These are phyloP conservation scores for Boletus hoseneyae DNA, from an alignment of 1,284 basidiomycete genomes.

Conservation along the genomic window DNA sequence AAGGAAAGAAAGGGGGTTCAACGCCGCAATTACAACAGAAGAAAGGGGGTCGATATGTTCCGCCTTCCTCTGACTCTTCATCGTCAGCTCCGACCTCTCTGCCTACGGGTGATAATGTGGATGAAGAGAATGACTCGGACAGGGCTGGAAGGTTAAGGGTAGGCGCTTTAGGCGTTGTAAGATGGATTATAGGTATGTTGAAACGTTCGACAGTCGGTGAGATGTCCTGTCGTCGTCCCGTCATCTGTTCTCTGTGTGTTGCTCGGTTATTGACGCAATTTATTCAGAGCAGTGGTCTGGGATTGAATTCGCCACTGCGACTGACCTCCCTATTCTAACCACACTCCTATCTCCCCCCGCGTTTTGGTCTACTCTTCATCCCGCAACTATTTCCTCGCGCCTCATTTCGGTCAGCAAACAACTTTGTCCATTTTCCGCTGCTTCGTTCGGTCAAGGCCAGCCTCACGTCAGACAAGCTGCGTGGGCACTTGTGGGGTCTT, in stretches of 20 bases:
- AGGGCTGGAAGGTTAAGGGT: conserved; percentile 68
- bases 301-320: background rate
- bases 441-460: conserved; percentile 57
- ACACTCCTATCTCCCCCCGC: conserved; percentile 48
- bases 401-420: background rate
- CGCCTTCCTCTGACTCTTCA: conserved; percentile 16
- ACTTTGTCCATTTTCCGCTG: conserved; percentile 42
- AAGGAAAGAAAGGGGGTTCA: conserved; percentile 21
- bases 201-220: conserved; percentile 3
- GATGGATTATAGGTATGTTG: conserved; percentile 59
- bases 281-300: conserved; percentile 19
- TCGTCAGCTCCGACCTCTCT: conserved; percentile 12
- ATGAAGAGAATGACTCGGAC: conserved; percentile 66
- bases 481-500: conserved; percentile 52
- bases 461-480: conserved; percentile 65
- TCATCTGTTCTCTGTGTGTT: background rate
- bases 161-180: conserved; percentile 67
- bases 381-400: conserved; percentile 20
- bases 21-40: conserved; percentile 23
- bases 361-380: conserved; percentile 60
- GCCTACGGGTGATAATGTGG: conserved; percentile 37
- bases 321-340: conserved; percentile 28
- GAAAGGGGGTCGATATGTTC: conserved; percentile 35
- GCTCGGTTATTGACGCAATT: conserved; percentile 5
- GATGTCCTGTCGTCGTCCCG: background rate